phyloP scores from a whole-genome alignment of 805 yeast genomes.

The Myxozyma mucilagina region DNA sequence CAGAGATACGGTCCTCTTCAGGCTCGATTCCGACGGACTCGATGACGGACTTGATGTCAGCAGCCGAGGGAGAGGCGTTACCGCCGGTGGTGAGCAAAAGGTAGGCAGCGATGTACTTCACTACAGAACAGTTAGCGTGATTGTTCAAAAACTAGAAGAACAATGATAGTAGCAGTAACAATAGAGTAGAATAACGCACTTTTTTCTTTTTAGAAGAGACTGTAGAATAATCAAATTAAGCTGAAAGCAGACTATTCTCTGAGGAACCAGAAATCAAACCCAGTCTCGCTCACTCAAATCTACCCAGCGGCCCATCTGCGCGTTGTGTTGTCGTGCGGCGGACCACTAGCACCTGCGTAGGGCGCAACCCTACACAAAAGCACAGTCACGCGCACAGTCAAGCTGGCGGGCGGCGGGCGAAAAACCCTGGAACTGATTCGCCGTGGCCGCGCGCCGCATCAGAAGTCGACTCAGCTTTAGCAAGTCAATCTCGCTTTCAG shows the following conservation, averaged over 20 bases:
- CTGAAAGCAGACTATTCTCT: constrained; percentile 83
- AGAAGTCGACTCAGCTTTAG: too few relatives aligned
- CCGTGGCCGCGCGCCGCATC: too few relatives aligned
- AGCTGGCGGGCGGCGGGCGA: too few relatives aligned
- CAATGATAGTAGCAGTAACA: background rate
- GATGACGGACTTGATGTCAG: constrained; percentile 83
- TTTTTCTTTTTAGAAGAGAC: constrained; percentile 4
- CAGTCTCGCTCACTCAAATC: too few relatives aligned
- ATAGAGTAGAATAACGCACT: constrained; percentile 1
- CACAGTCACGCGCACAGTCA: too few relatives aligned
- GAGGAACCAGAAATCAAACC: constrained; percentile 29
- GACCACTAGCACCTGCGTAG: too few relatives aligned
- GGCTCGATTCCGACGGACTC: constrained; percentile 95
- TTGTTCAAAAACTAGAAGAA: background rate
- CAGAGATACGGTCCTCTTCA: constrained; percentile 81
- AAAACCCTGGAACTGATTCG: too few relatives aligned
- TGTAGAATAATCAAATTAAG: constrained; percentile 77
- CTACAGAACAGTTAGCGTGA: constrained; percentile 34
- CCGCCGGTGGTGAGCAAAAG: constrained; percentile 98
- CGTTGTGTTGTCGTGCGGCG: too few relatives aligned
- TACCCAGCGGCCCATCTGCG: too few relatives aligned
- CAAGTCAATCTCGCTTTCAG: background rate
- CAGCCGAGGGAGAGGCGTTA: constrained; percentile 88
- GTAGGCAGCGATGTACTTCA: constrained; percentile 99
- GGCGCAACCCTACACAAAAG: too few relatives aligned